A percentile compares a stretch with the other conserved stretches of the same genome.
These are phyloP conservation scores for Crithidia fasciculata DNA, from an alignment of 208 protist species.

Conservation along the genomic window DNA sequence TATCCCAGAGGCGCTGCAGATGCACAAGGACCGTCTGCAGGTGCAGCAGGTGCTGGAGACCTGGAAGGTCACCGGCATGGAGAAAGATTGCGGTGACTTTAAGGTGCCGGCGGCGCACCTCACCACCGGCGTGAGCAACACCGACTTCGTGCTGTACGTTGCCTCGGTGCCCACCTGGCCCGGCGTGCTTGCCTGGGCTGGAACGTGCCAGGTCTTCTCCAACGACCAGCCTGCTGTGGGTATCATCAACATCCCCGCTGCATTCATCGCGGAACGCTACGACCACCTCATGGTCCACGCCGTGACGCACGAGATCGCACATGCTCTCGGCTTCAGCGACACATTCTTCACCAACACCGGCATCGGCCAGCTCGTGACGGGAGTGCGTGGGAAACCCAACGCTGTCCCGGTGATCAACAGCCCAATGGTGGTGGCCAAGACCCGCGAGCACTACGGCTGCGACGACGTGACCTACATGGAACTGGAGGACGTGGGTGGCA, in stretches of 20 bases:
- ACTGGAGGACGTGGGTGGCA: slow-evolving; percentile 74
- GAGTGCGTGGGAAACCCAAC: slow-evolving; percentile 40
- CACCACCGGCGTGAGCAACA: slow-evolving; percentile 39
- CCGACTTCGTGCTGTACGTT: slow-evolving; percentile 81
- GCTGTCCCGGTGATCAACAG: slow-evolving; percentile 32
- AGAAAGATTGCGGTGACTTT: neutral
- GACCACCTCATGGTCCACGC: slow-evolving; percentile 20
- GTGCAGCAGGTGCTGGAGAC: slow-evolving; percentile 31
- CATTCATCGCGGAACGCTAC: slow-evolving; percentile 18
- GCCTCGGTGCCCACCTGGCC: slow-evolving; percentile 33
- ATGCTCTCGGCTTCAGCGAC: slow-evolving; percentile 78
- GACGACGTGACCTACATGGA: slow-evolving; percentile 51
- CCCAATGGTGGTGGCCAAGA: slow-evolving; percentile 36
- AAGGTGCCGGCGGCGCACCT: slow-evolving; percentile 31
- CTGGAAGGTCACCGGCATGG: slow-evolving; percentile 27
- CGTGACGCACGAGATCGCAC: slow-evolving; percentile 81
- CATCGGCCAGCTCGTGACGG: slow-evolving; percentile 10
- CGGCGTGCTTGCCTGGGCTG: slow-evolving; percentile 45
- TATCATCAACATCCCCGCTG: slow-evolving; percentile 55
- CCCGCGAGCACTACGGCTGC: slow-evolving; percentile 76
- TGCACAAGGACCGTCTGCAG: slow-evolving; percentile 58
- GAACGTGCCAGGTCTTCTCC: slow-evolving; percentile 37
- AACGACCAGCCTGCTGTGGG: slow-evolving; percentile 40
- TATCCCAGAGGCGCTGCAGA: slow-evolving; percentile 46
- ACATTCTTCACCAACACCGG: slow-evolving; percentile 8